phyloP scores from a whole-genome alignment of 768 basidiomycete species.

The Suillus brevipes region DNA sequence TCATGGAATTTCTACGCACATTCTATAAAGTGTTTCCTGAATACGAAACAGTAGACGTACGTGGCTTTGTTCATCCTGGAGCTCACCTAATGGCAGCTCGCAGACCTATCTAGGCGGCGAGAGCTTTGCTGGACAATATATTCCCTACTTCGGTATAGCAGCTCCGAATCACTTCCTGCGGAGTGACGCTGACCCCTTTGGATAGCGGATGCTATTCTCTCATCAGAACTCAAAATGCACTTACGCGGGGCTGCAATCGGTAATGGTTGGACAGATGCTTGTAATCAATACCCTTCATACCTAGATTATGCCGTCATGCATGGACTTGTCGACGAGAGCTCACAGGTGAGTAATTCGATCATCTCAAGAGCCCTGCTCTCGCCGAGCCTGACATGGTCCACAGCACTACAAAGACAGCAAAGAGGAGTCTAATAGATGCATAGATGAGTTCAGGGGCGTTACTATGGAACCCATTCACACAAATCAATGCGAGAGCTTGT shows the following conservation, averaged over 20 bases:
- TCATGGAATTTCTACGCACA: slow-evolving; percentile 82
- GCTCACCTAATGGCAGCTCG: slow-evolving; percentile 11
- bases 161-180: neutral
- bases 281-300: slow-evolving; percentile 86
- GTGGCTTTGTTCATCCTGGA: slow-evolving; percentile 31
- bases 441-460: slow-evolving; percentile 39
- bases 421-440: slow-evolving; percentile 58
- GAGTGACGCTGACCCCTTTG: neutral
- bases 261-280: slow-evolving; percentile 96
- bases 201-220: slow-evolving; percentile 75
- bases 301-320: slow-evolving; percentile 82
- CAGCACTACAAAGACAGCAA: slow-evolving; percentile 67
- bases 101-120: slow-evolving; percentile 97
- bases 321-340: slow-evolving; percentile 71
- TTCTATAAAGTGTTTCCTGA: slow-evolving; percentile 94
- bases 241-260: slow-evolving; percentile 88
- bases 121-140: slow-evolving; percentile 96
- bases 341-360: slow-evolving; percentile 49
- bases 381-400: neutral
- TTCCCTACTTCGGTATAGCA: slow-evolving; percentile 84
- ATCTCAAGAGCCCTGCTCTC: slow-evolving; percentile 1
- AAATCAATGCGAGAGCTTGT: slow-evolving; percentile 62
- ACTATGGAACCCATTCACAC: slow-evolving; percentile 56
- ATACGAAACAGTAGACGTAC: slow-evolving; percentile 75
- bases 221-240: slow-evolving; percentile 56